These are phyloP conservation scores for Rhizopus microsporus DNA, from an alignment of 371 early-diverging fungal species.

Conservation along the genomic window DNA sequence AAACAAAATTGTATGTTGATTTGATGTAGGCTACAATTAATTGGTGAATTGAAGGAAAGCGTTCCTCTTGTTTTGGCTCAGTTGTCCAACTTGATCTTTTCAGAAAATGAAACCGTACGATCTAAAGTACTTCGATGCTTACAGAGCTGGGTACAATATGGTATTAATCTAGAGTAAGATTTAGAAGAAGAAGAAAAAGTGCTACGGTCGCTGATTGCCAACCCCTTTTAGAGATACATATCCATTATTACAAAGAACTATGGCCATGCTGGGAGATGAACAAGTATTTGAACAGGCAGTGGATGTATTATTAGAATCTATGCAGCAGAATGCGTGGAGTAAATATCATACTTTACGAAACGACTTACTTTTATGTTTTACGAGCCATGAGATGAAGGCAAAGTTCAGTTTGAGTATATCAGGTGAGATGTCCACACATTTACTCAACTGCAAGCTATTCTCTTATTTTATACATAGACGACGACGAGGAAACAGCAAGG, in stretches of 20 bases:
- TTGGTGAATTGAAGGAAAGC: conserved; percentile 51
- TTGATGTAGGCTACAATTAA: conserved; percentile 35
- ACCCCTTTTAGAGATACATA: conserved; percentile 33
- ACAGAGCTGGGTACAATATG: conserved; percentile 69
- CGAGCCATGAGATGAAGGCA: conserved; percentile 51
- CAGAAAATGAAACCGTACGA: conserved; percentile 21
- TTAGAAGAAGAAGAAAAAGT: neutral
- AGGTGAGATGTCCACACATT: conserved; percentile 25
- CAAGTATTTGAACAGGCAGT: conserved; percentile 51
- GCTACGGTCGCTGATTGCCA: neutral
- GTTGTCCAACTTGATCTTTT: conserved; percentile 25
- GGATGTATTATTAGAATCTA: conserved; percentile 57
- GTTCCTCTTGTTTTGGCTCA: conserved; percentile 50
- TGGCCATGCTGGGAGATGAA: conserved; percentile 44
- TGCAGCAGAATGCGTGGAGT: conserved; percentile 44
- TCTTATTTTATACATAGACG: conserved; percentile 25
- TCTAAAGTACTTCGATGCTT: conserved; percentile 56
- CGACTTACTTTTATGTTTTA: conserved; percentile 56
- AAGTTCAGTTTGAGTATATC: conserved; percentile 48
- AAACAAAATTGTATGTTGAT: neutral
- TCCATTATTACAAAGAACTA: conserved; percentile 44
- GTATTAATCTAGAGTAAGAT: conserved; percentile 57
- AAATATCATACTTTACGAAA: conserved; percentile 49
- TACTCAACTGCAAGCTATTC: neutral
- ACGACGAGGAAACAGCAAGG: conserved; percentile 59